These are phyloP conservation scores for Paecilomyces sp. DNA, from an alignment of 2,329 filamentous ascomycete species.

Conservation along the genomic window DNA sequence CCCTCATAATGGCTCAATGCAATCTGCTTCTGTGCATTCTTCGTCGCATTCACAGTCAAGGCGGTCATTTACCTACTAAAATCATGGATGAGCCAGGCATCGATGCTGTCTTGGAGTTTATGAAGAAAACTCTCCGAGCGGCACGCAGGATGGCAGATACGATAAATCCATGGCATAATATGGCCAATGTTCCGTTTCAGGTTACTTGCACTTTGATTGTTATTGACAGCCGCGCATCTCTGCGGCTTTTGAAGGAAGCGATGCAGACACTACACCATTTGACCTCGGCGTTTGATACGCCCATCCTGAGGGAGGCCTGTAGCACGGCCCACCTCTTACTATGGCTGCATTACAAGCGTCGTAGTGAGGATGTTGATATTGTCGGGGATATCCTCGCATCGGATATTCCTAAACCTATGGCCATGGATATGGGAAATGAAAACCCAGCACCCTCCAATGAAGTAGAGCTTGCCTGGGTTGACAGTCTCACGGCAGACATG, in stretches of 20 bases:
- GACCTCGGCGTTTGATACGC: slow-evolving; percentile 38
- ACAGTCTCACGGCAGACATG: not conserved
- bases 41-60: slow-evolving; percentile 47
- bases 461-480: not conserved
- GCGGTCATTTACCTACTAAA: slow-evolving; percentile 36
- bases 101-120: slow-evolving; percentile 43
- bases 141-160: slow-evolving; percentile 40
- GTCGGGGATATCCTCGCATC: not conserved
- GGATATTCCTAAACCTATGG: not conserved
- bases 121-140: slow-evolving; percentile 38
- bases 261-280: slow-evolving; percentile 43
- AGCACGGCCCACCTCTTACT: slow-evolving; percentile 50
- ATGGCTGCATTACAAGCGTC: slow-evolving; percentile 39
- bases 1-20: slow-evolving; percentile 44
- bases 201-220: slow-evolving; percentile 50
- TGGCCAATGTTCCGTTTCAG: slow-evolving; percentile 55
- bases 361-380: not conserved
- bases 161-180: slow-evolving; percentile 51
- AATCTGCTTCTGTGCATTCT: slow-evolving; percentile 52
- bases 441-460: not conserved
- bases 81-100: slow-evolving; percentile 24
- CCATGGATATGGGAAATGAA: not conserved
- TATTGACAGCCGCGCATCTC: slow-evolving; percentile 46
- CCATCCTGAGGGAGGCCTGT: slow-evolving; percentile 46
- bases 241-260: slow-evolving; percentile 44